Evolutionary conservation across 1,284 basidiomycete genomes (phyloP).

Genomic region (Austropuccinia psidii): DNA sequence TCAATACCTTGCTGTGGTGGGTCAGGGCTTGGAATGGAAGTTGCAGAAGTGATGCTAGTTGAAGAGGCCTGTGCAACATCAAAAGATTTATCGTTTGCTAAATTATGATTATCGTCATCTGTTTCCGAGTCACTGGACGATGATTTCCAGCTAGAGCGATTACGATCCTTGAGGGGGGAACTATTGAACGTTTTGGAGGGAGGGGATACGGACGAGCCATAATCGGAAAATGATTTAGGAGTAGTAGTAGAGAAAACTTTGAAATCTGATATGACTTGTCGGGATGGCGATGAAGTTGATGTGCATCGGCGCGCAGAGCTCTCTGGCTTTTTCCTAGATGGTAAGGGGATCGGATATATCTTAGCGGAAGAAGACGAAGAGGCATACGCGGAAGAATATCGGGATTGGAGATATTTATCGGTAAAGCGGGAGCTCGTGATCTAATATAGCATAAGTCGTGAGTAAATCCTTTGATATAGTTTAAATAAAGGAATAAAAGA

Average conservation of each 20-base stretch:
- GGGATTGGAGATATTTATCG: slow-evolving; percentile 77
- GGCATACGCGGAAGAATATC: slow-evolving; percentile 52
- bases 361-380: slow-evolving; percentile 53
- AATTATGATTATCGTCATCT: slow-evolving; percentile 19
- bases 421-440: slow-evolving; percentile 87
- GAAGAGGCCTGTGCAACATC: slow-evolving; percentile 3
- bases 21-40: not conserved
- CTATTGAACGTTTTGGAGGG: slow-evolving; percentile 28
- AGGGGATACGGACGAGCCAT: not conserved
- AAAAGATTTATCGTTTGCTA: slow-evolving; percentile 30
- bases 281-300: slow-evolving; percentile 39
- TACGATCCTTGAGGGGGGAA: slow-evolving; percentile 25
- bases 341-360: slow-evolving; percentile 51
- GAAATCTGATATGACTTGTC: slow-evolving; percentile 38
- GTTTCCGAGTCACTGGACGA: slow-evolving; percentile 14
- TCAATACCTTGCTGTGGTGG: slow-evolving; percentile 3
- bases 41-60: not conserved
- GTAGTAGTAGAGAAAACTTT: slow-evolving; percentile 33
- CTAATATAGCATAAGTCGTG: slow-evolving; percentile 49
- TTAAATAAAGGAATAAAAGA: not conserved
- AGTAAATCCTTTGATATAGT: slow-evolving; percentile 20
- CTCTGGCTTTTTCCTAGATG: slow-evolving; percentile 44
- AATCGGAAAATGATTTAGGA: slow-evolving; percentile 13
- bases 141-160: slow-evolving; percentile 37
- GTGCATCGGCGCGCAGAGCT: slow-evolving; percentile 48